A percentile compares a stretch with the other conserved stretches of the same genome.
Evolutionary conservation across 768 basidiomycete genomes (phyloP).

Genomic region (Lactarius psammicola): DNA sequence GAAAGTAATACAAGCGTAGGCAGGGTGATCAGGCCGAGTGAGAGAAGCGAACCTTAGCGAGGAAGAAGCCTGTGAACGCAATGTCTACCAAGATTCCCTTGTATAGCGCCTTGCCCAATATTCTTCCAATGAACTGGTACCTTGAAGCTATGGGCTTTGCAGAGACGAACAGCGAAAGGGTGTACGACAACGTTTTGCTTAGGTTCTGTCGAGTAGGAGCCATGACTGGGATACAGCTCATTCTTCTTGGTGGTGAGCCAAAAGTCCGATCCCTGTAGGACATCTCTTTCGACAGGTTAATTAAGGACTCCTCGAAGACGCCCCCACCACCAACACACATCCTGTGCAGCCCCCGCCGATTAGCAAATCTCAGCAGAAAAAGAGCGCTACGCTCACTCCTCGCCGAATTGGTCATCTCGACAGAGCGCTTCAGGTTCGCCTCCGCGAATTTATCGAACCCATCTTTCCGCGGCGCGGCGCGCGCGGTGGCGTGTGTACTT

Average conservation of each 20-base stretch:
- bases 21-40: not conserved
- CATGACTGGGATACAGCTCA: conserved; percentile 93
- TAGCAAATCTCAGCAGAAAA: too few species aligned
- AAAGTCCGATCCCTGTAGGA: conserved; percentile 94
- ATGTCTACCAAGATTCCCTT: conserved; percentile 95
- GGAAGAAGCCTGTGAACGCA: conserved; percentile 93
- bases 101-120: conserved; percentile 95
- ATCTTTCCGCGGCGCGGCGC: too few species aligned
- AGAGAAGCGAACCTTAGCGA: conserved; percentile 61
- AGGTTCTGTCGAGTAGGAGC: conserved; percentile 87
- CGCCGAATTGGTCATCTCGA: too few species aligned
- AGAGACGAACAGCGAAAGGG: not conserved
- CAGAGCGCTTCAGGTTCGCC: too few species aligned
- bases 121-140: conserved; percentile 91
- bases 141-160: conserved; percentile 76
- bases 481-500: too few species aligned
- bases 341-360: too few species aligned
- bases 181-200: conserved; percentile 34
- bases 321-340: too few species aligned
- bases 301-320: too few species aligned
- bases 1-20: not conserved
- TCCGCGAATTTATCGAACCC: too few species aligned
- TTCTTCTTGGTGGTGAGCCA: conserved; percentile 90
- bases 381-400: too few species aligned
- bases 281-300: conserved; percentile 90